Conservation (phyloP, 2,329 filamentous ascomycete species). For the Penicillium thymicola region DNA sequence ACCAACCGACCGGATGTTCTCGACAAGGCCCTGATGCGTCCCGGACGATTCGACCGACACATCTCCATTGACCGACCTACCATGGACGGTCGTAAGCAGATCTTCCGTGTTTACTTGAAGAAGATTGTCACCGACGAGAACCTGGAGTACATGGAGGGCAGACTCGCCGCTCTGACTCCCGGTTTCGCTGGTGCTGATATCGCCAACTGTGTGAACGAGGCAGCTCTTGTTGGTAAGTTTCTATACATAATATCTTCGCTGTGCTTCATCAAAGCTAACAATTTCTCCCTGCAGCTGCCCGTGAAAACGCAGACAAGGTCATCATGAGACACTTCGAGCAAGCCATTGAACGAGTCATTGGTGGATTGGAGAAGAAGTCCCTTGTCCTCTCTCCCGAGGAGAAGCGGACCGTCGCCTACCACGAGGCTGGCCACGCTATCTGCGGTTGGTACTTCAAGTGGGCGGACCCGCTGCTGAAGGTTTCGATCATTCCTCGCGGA, state of each 20-base stretch:
- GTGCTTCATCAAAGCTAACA: conserved; percentile 38
- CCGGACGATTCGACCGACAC: conserved; percentile 94
- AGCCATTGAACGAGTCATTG: conserved; percentile 95
- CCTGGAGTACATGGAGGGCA: conserved; percentile 79
- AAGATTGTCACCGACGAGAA: conserved; percentile 95
- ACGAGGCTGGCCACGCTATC: conserved; percentile 96
- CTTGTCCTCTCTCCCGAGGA: conserved; percentile 88
- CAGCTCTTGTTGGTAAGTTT: conserved; percentile 81
- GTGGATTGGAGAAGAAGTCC: conserved; percentile 95
- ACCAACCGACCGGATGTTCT: conserved; percentile 94
- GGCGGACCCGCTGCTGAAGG: conserved; percentile 96
- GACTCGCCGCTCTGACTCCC: conserved; percentile 86
- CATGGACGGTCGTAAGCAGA: conserved; percentile 94
- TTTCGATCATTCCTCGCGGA: conserved; percentile 95
- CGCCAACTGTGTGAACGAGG: conserved; percentile 97
- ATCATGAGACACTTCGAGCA: conserved; percentile 92
- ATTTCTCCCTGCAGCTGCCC: conserved; percentile 61
- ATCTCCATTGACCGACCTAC: conserved; percentile 93
- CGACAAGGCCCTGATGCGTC: conserved; percentile 93
- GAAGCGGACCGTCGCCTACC: conserved; percentile 94
- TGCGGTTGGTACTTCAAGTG: conserved; percentile 97
- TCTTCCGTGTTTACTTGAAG: conserved; percentile 89
- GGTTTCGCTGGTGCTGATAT: conserved; percentile 98
- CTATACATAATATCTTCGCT: background rate
- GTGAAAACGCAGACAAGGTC: conserved; percentile 74